Conservation (phyloP, 805 yeast genomes). For the Kregervanrija pseudodelftensis region DNA sequence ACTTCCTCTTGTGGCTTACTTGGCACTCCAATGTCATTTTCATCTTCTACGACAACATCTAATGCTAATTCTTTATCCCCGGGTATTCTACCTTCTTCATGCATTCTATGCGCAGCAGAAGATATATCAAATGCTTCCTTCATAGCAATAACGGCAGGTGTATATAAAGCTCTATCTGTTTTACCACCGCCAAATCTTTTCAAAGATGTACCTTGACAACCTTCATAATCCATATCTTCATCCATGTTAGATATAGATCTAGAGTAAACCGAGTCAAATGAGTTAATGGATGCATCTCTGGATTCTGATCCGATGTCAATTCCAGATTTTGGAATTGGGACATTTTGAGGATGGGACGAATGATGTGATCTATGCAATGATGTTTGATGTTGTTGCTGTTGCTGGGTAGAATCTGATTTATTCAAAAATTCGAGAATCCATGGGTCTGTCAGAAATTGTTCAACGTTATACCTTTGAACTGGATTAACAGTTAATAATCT, state of each 20-base stretch:
- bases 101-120: slow-evolving; percentile 53
- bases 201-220: no score
- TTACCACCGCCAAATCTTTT: no score
- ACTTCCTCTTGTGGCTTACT: background rate
- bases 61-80: slow-evolving; percentile 6
- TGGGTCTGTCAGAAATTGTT: slow-evolving; percentile 66
- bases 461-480: slow-evolving; percentile 56
- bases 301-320: no score
- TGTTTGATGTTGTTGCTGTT: slow-evolving; percentile 7
- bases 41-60: slow-evolving; percentile 5
- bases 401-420: slow-evolving; percentile 26
- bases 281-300: background rate
- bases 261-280: background rate
- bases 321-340: no score
- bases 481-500: slow-evolving; percentile 69
- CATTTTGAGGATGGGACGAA: no score
- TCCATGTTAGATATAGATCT: slow-evolving; percentile 12
- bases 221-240: slow-evolving; percentile 1
- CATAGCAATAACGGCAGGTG: slow-evolving; percentile 54
- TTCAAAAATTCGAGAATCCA: slow-evolving; percentile 46
- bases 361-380: no score
- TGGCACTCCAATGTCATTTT: slow-evolving; percentile 6
- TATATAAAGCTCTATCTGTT: slow-evolving; percentile 29
- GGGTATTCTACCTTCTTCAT: slow-evolving; percentile 36
- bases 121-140: slow-evolving; percentile 56